These are phyloP conservation scores for Erodium maritimum DNA, from an alignment of 345 rosid species.

Conservation along the genomic window DNA sequence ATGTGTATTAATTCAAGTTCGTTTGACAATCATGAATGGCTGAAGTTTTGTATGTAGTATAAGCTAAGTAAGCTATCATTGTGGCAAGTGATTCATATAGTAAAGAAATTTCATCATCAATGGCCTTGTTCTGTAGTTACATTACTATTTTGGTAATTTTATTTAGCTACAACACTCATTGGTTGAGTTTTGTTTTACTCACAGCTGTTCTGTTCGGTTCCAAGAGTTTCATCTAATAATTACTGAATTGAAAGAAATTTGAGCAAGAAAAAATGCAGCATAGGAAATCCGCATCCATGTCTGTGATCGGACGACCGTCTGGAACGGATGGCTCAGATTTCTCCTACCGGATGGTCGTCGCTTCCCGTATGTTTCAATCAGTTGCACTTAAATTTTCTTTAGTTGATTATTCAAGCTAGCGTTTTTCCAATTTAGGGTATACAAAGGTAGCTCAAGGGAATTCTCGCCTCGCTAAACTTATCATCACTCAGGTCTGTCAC, in stretches of 20 bases:
- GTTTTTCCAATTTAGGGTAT: conserved; percentile 26
- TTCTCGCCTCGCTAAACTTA: conserved; percentile 21
- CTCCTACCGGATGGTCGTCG: conserved; percentile 81
- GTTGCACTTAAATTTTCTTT: background rate
- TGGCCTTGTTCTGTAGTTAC: too few relatives aligned
- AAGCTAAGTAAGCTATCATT: too few relatives aligned
- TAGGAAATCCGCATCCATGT: conserved; percentile 19
- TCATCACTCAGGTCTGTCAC: conserved; percentile 31
- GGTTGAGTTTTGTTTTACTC: background rate
- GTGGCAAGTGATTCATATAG: too few relatives aligned
- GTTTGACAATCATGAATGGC: too few relatives aligned
- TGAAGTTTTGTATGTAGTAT: too few relatives aligned
- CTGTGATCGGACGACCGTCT: conserved; percentile 32
- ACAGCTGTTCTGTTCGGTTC: background rate
- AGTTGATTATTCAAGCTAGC: too few relatives aligned
- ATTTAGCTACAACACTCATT: background rate
- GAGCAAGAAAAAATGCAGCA: conserved; percentile 27
- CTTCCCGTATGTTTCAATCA: conserved; percentile 44
- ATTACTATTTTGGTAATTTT: too few relatives aligned
- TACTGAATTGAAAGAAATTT: background rate
- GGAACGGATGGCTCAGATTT: conserved; percentile 88
- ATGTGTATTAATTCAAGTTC: too few relatives aligned
- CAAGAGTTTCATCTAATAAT: background rate
- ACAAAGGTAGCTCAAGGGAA: conserved; percentile 44
- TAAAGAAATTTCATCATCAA: too few relatives aligned